Evolutionary conservation across 192 early-diverging fungal genomes (phyloP).

Genomic region (Backusella liffmaniae): DNA sequence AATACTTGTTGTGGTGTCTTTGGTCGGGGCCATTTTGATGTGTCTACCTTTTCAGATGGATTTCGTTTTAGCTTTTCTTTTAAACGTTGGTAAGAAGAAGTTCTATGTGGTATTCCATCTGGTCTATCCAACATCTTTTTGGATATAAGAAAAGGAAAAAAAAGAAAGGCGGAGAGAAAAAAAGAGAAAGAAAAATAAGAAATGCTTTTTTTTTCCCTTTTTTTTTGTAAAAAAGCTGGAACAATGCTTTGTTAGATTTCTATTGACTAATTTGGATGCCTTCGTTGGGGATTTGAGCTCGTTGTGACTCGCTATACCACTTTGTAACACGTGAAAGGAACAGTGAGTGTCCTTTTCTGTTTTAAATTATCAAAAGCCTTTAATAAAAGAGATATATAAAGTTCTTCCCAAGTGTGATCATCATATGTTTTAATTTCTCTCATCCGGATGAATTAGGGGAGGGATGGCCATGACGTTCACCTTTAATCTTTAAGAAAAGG

Average conservation of each 20-base stretch:
- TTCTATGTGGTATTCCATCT: constrained; percentile 21
- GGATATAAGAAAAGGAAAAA: background rate
- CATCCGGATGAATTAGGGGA: background rate
- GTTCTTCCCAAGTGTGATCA: background rate
- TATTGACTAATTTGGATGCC: background rate
- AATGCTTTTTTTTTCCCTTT: background rate
- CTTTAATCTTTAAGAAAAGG: background rate
- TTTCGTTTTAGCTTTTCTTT: constrained; percentile 29
- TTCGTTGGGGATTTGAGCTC: constrained; percentile 1
- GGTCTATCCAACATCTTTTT: background rate
- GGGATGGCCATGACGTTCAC: background rate
- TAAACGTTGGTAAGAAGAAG: constrained; percentile 34
- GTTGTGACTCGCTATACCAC: background rate
- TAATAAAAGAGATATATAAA: background rate
- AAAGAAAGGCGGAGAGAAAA: constrained; percentile 12
- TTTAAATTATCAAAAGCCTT: background rate
- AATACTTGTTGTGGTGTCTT: constrained; percentile 34
- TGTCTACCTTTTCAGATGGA: constrained; percentile 23
- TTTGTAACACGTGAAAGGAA: background rate
- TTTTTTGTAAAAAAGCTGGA: background rate
- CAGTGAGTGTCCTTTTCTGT: background rate
- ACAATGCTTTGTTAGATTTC: background rate
- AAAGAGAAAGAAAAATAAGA: background rate
- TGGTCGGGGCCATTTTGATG: constrained; percentile 30
- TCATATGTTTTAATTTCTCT: background rate